Evolutionary conservation across 306 rosid species (phyloP).

Genomic region (Lagenaria siceraria): DNA sequence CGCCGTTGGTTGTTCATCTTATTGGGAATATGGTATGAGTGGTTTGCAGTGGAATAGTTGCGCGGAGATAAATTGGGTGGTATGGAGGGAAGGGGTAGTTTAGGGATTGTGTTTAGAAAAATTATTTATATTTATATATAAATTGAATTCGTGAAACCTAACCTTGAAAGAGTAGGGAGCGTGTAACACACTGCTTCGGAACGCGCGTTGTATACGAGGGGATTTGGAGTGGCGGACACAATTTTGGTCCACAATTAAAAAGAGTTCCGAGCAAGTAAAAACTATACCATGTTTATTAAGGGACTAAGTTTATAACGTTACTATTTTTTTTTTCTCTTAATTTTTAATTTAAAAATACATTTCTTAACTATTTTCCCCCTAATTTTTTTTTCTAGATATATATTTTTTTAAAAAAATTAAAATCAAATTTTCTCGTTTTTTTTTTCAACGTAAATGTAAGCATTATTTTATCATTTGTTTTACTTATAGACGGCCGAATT

Average conservation of each 20-base stretch:
- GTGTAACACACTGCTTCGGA: neutral
- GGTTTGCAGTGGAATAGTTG: neutral
- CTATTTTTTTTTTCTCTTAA: too few relatives aligned
- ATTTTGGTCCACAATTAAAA: conserved; percentile 1
- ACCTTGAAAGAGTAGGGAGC: neutral
- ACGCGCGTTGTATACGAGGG: neutral
- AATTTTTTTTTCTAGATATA: too few relatives aligned
- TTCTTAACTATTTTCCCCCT: too few relatives aligned
- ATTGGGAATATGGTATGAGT: neutral
- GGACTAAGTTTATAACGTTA: neutral
- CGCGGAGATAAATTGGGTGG: neutral
- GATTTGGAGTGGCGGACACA: neutral
- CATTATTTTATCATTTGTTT: too few relatives aligned
- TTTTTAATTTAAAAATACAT: too few relatives aligned
- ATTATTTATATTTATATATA: too few relatives aligned
- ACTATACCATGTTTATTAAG: neutral
- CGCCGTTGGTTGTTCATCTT: neutral
- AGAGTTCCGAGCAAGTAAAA: neutral
- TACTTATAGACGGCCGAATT: too few relatives aligned
- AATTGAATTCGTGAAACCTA: neutral
- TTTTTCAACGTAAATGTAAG: too few relatives aligned
- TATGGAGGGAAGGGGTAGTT: neutral
- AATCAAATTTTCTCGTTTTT: too few relatives aligned
- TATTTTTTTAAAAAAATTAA: too few relatives aligned
- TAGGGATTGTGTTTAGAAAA: neutral